phyloP scores from a whole-genome alignment of 1,139 yeast genomes.

The Pichia sp. region DNA sequence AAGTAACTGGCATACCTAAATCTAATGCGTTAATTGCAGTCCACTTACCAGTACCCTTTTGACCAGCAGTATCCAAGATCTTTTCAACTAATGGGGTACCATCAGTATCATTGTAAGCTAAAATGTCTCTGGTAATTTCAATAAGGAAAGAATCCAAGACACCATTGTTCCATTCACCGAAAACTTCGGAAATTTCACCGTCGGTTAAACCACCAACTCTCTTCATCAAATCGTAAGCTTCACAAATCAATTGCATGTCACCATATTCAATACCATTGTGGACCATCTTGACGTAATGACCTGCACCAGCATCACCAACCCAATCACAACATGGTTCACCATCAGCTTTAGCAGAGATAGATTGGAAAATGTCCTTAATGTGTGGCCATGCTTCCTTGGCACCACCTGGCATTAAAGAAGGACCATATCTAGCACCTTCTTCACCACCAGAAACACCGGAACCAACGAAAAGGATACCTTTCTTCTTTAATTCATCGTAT shows the following conservation, averaged over 20 bases:
- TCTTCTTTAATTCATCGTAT: constrained; percentile 74
- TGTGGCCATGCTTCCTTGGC: constrained; percentile 98
- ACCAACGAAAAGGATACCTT: constrained; percentile 92
- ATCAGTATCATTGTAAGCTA: constrained; percentile 82
- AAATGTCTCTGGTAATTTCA: constrained; percentile 94
- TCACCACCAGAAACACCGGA: constrained; percentile 99
- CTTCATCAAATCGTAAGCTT: constrained; percentile 94
- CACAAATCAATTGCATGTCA: constrained; percentile 98
- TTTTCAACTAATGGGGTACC: constrained; percentile 93
- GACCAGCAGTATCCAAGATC: constrained; percentile 96
- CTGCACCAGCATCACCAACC: constrained; percentile 99
- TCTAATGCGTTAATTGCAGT: constrained; percentile 97
- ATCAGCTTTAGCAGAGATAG: constrained; percentile 90
- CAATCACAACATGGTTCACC: constrained; percentile 99
- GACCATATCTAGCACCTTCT: constrained; percentile 99
- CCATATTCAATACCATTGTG: constrained; percentile 99
- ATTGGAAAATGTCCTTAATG: constrained; percentile 93
- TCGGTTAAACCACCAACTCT: constrained; percentile 86
- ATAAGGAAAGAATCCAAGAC: constrained; percentile 94
- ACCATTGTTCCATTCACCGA: constrained; percentile 92
- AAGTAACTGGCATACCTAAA: constrained; percentile 96
- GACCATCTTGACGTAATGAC: constrained; percentile 99
- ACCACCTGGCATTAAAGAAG: constrained; percentile 99
- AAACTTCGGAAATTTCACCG: constrained; percentile 91
- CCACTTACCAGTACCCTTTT: constrained; percentile 99